These are phyloP conservation scores for Podospora sp. DNA, from an alignment of 495 filamentous ascomycete species.

Conservation along the genomic window DNA sequence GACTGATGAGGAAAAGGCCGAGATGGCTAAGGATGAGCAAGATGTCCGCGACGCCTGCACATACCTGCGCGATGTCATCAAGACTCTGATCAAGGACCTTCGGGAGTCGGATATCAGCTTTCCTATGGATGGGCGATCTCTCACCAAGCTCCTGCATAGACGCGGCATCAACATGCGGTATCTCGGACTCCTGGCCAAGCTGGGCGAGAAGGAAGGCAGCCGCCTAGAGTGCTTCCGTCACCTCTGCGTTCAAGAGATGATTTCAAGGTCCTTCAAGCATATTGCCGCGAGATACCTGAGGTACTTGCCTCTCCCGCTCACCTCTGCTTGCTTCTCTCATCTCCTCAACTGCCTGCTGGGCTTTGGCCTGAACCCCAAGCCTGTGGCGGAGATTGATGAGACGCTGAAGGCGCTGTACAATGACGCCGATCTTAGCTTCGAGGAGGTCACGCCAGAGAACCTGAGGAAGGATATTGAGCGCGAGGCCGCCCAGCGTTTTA, in stretches of 20 bases:
- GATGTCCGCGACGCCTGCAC: constrained; percentile 84
- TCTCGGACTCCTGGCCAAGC: constrained; percentile 76
- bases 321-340: constrained; percentile 76
- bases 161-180: constrained; percentile 97
- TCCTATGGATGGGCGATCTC: constrained; percentile 94
- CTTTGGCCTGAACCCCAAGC: constrained; percentile 70
- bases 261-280: constrained; percentile 93
- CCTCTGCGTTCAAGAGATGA: constrained; percentile 87
- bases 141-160: constrained; percentile 89
- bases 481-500: constrained; percentile 73
- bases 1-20: constrained; percentile 84
- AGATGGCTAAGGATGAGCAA: constrained; percentile 82
- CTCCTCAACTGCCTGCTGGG: constrained; percentile 95
- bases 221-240: constrained; percentile 75
- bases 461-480: constrained; percentile 70
- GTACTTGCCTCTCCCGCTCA: constrained; percentile 75
- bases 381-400: constrained; percentile 75
- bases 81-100: constrained; percentile 73
- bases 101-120: constrained; percentile 92
- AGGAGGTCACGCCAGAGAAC: constrained; percentile 70
- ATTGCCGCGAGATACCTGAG: constrained; percentile 77
- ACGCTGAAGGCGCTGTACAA: constrained; percentile 72
- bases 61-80: constrained; percentile 76
- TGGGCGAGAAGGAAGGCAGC: constrained; percentile 60
- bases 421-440: constrained; percentile 81